phyloP scores from a whole-genome alignment of 2,329 filamentous ascomycete species.

The Aureobasidium sp. region DNA sequence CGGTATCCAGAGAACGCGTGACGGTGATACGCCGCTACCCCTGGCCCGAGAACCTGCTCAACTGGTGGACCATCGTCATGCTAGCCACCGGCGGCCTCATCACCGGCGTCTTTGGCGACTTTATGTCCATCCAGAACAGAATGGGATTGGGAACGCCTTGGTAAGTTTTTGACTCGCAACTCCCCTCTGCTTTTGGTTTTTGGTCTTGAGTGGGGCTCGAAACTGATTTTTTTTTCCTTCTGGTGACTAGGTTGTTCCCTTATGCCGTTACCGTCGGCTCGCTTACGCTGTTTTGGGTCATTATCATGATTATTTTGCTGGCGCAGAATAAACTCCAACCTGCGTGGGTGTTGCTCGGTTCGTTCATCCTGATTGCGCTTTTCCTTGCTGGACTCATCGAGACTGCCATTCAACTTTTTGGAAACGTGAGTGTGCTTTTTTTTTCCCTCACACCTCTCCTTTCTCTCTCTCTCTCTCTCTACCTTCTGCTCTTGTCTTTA shows the following conservation, averaged over 20 bases:
- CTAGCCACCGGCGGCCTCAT: slow-evolving; percentile 51
- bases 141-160: slow-evolving; percentile 53
- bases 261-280: slow-evolving; percentile 54
- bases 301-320: slow-evolving; percentile 52
- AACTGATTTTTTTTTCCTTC: background rate
- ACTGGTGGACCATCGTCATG: slow-evolving; percentile 58
- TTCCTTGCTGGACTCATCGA: slow-evolving; percentile 58
- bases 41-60: slow-evolving; percentile 60
- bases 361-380: slow-evolving; percentile 55
- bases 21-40: slow-evolving; percentile 37
- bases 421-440: slow-evolving; percentile 24
- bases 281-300: slow-evolving; percentile 52
- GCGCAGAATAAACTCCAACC: slow-evolving; percentile 51
- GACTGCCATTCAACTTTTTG: slow-evolving; percentile 56
- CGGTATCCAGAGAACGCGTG: slow-evolving; percentile 1
- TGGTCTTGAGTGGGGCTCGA: background rate
- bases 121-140: slow-evolving; percentile 51
- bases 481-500: background rate
- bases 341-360: slow-evolving; percentile 52
- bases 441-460: background rate
- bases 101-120: slow-evolving; percentile 54
- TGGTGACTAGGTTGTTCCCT: slow-evolving; percentile 51
- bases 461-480: background rate
- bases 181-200: background rate
- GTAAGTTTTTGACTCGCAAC: slow-evolving; percentile 34